These are phyloP conservation scores for Lipomyces starkeyi DNA, from an alignment of 805 yeast species.

Conservation along the genomic window DNA sequence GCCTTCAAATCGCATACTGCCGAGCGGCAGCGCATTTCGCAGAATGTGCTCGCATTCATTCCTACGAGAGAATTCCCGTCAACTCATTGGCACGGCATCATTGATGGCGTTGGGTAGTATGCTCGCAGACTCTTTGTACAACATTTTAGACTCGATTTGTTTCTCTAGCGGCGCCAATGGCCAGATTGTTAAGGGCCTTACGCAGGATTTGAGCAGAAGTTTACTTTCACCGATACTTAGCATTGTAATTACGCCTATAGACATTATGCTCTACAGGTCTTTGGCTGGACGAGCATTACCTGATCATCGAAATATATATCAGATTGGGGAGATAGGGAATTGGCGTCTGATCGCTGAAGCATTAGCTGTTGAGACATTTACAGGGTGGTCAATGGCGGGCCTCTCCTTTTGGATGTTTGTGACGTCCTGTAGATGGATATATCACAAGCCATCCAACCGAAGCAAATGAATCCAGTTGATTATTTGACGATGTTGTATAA, in stretches of 20 bases:
- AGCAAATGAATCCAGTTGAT: neutral
- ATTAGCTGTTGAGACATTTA: constrained; percentile 4
- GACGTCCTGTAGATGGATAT: neutral
- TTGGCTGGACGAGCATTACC: neutral
- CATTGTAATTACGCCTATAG: neutral
- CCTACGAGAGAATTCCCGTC: neutral
- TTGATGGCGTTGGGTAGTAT: neutral
- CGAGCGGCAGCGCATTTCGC: constrained; percentile 2
- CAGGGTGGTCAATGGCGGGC: constrained; percentile 8
- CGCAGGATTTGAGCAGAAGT: neutral
- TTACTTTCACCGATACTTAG: neutral
- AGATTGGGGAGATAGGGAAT: constrained; percentile 14
- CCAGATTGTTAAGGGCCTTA: neutral
- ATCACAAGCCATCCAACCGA: neutral
- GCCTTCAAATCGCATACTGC: neutral
- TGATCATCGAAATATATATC: constrained; percentile 6
- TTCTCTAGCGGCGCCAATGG: neutral
- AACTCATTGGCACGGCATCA: neutral
- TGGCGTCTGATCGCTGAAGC: constrained; percentile 10
- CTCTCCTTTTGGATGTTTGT: neutral
- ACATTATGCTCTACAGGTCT: neutral
- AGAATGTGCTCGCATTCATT: neutral
- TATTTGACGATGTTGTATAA: neutral
- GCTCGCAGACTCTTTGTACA: neutral
- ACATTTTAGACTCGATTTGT: neutral